These are phyloP conservation scores for Geopyxis carbonaria DNA, from an alignment of 495 filamentous ascomycete species.

Conservation along the genomic window DNA sequence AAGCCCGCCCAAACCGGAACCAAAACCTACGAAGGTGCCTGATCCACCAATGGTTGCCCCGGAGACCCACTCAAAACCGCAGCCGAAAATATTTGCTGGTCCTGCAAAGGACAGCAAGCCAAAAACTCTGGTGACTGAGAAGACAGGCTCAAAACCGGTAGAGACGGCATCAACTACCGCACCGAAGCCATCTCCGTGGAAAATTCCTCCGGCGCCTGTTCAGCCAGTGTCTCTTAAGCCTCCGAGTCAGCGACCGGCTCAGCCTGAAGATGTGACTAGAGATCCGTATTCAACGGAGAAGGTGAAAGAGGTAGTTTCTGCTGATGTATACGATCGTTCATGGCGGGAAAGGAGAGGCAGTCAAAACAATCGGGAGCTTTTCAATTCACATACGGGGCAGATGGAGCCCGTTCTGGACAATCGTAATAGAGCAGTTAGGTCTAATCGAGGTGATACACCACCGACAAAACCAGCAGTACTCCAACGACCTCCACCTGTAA, in stretches of 20 bases:
- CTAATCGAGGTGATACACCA: too few species aligned
- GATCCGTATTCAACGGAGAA: background rate
- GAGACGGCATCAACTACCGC: conserved; percentile 7
- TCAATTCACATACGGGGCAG: conserved; percentile 81
- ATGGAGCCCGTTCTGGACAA: conserved; percentile 73
- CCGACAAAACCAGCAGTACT: conserved; percentile 62
- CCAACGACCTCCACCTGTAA: conserved; percentile 48
- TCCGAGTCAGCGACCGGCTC: background rate
- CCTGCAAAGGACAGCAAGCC: conserved; percentile 5
- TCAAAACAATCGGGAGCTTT: conserved; percentile 53
- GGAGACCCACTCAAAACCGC: conserved; percentile 19
- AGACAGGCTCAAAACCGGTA: conserved; percentile 14
- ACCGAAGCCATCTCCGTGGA: conserved; percentile 21
- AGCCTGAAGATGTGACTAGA: conserved; percentile 1
- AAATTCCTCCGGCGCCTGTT: conserved; percentile 11
- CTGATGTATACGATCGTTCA: conserved; percentile 80
- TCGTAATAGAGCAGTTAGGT: conserved; percentile 43
- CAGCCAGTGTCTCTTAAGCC: conserved; percentile 3
- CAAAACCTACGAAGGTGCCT: background rate
- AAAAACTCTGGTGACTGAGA: conserved; percentile 22
- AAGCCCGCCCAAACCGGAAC: conserved; percentile 22
- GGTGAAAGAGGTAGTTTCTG: conserved; percentile 72
- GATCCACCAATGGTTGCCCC: too few species aligned
- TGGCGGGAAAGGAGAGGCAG: conserved; percentile 53
- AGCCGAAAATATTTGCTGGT: conserved; percentile 11